Evolutionary conservation across 2,329 filamentous ascomycete genomes (phyloP).

Genomic region (Hymenoscyphus fructigenus): DNA sequence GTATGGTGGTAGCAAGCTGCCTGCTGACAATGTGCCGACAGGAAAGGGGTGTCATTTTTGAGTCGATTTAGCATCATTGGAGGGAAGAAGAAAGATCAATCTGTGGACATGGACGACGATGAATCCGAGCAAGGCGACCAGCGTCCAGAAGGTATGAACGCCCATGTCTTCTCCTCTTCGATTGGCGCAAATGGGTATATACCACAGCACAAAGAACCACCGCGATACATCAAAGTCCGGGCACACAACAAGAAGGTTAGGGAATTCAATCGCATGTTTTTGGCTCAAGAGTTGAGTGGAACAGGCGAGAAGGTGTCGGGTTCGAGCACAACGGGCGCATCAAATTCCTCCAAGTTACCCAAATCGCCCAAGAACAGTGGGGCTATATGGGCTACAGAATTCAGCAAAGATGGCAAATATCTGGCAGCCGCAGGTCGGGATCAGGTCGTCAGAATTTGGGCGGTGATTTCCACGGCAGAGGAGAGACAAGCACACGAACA

Average conservation of each 20-base stretch:
- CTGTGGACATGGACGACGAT: constrained; percentile 53
- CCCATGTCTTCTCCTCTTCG: constrained; percentile 76
- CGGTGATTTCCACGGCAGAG: constrained; percentile 78
- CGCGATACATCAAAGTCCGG: constrained; percentile 85
- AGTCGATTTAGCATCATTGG: constrained; percentile 75
- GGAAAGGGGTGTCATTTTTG: constrained; percentile 87
- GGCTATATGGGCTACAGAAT: constrained; percentile 89
- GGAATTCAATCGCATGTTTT: constrained; percentile 84
- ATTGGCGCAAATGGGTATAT: constrained; percentile 71
- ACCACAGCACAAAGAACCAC: constrained; percentile 83
- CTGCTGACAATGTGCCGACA: constrained; percentile 39
- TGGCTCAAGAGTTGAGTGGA: constrained; percentile 85
- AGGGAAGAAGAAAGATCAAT: constrained; percentile 67
- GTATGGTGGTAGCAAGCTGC: neutral
- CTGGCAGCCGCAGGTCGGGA: constrained; percentile 92
- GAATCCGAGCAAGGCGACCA: constrained; percentile 68
- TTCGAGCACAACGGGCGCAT: constrained; percentile 26
- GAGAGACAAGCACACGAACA: constrained; percentile 74
- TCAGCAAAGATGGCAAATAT: constrained; percentile 88
- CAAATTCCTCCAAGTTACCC: constrained; percentile 32
- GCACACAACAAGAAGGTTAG: constrained; percentile 76
- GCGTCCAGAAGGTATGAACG: constrained; percentile 78
- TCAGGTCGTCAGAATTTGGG: constrained; percentile 81
- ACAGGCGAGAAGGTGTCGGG: constrained; percentile 40
- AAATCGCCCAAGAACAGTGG: constrained; percentile 42